These are phyloP conservation scores for Fusarium sp. DNA, from an alignment of 2,329 filamentous ascomycete species.

Conservation along the genomic window DNA sequence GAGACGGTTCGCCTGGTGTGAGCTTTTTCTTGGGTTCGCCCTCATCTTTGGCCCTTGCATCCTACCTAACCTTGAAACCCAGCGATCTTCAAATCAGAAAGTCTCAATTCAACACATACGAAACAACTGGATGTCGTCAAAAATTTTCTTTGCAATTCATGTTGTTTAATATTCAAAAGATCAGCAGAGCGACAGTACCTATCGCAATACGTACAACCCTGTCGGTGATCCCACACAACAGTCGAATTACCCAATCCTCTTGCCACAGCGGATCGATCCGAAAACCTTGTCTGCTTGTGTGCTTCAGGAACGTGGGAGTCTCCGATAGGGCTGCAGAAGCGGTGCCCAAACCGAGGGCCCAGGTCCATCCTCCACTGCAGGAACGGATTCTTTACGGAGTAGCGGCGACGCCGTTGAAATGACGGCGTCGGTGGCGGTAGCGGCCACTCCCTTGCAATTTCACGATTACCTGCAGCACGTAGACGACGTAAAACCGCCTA, in stretches of 20 bases:
- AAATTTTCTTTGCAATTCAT: not conserved
- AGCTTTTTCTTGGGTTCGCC: not conserved
- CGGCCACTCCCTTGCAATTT: conserved; percentile 25
- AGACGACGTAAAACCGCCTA: conserved; percentile 29
- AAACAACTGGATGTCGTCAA: not conserved
- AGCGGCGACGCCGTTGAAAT: conserved; percentile 22
- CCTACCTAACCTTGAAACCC: not conserved
- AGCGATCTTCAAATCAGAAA: not conserved
- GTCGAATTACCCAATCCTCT: conserved; percentile 22
- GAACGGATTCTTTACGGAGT: conserved; percentile 19
- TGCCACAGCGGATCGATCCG: conserved; percentile 27
- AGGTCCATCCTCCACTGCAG: conserved; percentile 34
- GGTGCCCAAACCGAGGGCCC: conserved; percentile 18
- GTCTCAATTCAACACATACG: not conserved
- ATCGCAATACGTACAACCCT: conserved; percentile 22
- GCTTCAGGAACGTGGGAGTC: conserved; percentile 21
- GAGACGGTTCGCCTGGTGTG: conserved; percentile 21
- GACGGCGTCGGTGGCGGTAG: conserved; percentile 25
- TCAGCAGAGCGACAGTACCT: conserved; percentile 1
- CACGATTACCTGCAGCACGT: conserved; percentile 24
- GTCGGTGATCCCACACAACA: conserved; percentile 27
- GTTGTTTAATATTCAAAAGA: not conserved
- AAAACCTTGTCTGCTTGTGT: conserved; percentile 23
- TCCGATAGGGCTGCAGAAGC: conserved; percentile 39
- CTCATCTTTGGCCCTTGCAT: not conserved